Conservation (phyloP, 192 early-diverging fungal species). For the Coemansia sp. region DNA sequence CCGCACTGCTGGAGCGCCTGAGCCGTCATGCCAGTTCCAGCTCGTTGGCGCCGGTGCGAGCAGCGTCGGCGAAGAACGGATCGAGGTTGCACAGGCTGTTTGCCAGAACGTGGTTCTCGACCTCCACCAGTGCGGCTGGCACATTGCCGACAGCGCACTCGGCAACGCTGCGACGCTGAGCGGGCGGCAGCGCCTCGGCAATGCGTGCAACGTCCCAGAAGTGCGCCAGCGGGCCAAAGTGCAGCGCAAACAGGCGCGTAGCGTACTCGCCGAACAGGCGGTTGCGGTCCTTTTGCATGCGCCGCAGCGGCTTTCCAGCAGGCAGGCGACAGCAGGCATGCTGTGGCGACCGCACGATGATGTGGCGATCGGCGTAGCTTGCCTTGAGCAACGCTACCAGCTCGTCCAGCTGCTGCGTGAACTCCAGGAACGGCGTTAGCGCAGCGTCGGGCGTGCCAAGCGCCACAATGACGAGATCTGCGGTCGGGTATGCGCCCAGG, state of each 20-base stretch:
- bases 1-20: neutral
- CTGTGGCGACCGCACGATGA: conserved; percentile 30
- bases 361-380: conserved; percentile 8
- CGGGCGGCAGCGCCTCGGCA: conserved; percentile 15
- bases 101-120: conserved; percentile 18
- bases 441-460: conserved; percentile 13
- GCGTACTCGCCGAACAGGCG: conserved; percentile 19
- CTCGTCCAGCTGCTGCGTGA: conserved; percentile 19
- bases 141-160: conserved; percentile 15
- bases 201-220: conserved; percentile 17
- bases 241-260: conserved; percentile 10
- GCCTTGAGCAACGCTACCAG: conserved; percentile 10
- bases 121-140: conserved; percentile 19
- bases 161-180: neutral
- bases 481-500: conserved; percentile 5
- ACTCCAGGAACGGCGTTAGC: conserved; percentile 23
- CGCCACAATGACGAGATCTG: conserved; percentile 13
- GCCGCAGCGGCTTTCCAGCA: conserved; percentile 14
- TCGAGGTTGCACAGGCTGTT: conserved; percentile 19
- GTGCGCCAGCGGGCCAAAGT: conserved; percentile 15
- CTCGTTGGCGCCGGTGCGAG: neutral
- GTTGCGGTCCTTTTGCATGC: conserved; percentile 26
- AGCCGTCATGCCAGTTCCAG: neutral
- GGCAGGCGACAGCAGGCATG: conserved; percentile 23
- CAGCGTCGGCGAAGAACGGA: neutral